phyloP scores from a whole-genome alignment of 352 stramenopile species.

The Phytophthora kernoviae region DNA sequence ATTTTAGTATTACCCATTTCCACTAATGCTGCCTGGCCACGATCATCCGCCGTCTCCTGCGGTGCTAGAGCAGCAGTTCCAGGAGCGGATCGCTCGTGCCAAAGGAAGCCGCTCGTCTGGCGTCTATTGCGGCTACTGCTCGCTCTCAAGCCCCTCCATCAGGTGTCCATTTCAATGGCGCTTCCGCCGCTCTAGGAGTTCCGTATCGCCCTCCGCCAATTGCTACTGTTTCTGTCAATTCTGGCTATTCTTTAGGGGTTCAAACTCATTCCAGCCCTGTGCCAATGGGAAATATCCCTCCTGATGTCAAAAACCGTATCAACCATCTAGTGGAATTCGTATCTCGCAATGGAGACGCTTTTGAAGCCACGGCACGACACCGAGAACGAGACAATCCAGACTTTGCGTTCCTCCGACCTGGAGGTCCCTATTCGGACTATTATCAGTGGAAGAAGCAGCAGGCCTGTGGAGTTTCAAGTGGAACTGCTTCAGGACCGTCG shows the following conservation, averaged over 20 bases:
- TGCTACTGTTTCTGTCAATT: constrained; percentile 2
- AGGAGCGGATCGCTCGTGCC: constrained; percentile 57
- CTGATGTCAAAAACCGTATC: constrained; percentile 53
- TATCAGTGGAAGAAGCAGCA: constrained; percentile 60
- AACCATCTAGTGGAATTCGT: constrained; percentile 68
- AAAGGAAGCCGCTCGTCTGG: constrained; percentile 58
- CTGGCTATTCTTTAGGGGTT: no score
- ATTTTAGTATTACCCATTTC: no score
- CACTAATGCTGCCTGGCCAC: neutral
- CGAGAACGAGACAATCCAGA: constrained; percentile 59
- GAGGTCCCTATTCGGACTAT: constrained; percentile 53
- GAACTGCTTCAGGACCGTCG: neutral
- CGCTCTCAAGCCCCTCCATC: constrained; percentile 14
- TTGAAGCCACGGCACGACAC: constrained; percentile 51
- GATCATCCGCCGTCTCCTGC: constrained; percentile 13
- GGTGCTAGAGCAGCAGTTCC: constrained; percentile 48
- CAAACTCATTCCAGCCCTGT: constrained; percentile 1
- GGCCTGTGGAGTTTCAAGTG: constrained; percentile 4
- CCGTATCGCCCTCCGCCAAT: constrained; percentile 18
- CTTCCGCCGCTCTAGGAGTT: constrained; percentile 11
- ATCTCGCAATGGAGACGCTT: constrained; percentile 54
- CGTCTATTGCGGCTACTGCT: constrained; percentile 45
- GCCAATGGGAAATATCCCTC: constrained; percentile 26
- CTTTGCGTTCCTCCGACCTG: constrained; percentile 55
- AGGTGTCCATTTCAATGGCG: constrained; percentile 3